Base-by-base conservation (phyloP, 768 basidiomycete species). In the Punctularia strigosozonata region DNA sequence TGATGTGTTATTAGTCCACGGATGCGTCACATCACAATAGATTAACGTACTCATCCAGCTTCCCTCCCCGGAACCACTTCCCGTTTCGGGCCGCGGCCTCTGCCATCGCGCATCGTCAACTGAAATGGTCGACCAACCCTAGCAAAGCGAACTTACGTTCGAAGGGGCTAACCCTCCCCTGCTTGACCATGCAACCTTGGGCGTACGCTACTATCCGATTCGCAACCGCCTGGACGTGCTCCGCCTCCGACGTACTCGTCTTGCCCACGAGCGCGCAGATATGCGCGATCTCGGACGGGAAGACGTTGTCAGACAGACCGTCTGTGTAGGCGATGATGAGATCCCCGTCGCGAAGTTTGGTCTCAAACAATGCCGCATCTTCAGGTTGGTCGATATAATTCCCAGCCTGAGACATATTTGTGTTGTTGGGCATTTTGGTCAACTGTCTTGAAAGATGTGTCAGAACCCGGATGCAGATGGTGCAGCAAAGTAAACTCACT, bases 31-130 rank as follows among this genome's bases (percentile, higher is more conserved):
- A 37, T 21, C n/a, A 38, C 33, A 17, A 39, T n/a, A 19, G 31
- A n/a, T 20, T 7, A 4, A 60, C 81, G 57, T 48, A 86, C 84
- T 87, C 85, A 47, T 88, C 84, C 34, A 76, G 54, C 75, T 88
- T 87, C 84, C 84, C 84, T 49, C 84, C 84, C 48, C 66, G 64
- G 56, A 73, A 83, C 42, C 65, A 62, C 60, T 76, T 67, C 10
- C 77, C 77, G 46, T 80, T 69, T 38, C 76, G 65, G 2, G 73
- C 71, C 14, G 84, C 81, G 23, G 77, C 73, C 42, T 67, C 76
- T 82, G 35, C 15, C 43, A 37, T 31, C 30, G 42, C 21, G 5
- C n/a, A 25, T n/a, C 15, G n/a, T 31, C 25, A 37, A 31, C 21
- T 28, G 22, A 23, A 12, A 20, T n/a, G 41, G 6, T 31, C 34